Conservation (phyloP, 225 moss, liverwort and hornwort genomes). For the Physcomitrellopsis africana region DNA sequence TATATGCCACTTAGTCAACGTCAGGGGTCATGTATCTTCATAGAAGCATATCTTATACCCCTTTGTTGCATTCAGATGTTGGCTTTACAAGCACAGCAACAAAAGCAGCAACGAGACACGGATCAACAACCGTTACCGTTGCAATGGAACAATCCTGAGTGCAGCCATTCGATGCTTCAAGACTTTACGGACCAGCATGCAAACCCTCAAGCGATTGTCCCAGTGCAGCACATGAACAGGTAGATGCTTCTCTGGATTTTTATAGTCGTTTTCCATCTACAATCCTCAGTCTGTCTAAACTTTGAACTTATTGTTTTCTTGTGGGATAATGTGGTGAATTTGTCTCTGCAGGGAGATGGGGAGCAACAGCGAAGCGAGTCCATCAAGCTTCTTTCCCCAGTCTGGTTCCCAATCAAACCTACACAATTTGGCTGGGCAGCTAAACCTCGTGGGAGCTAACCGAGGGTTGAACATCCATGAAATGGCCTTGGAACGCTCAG, state of each 20-base stretch:
- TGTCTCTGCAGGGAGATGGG: slow-evolving; percentile 40
- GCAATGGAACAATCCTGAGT: slow-evolving; percentile 53
- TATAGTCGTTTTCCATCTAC: no score
- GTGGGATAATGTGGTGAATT: not conserved
- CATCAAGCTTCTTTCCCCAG: slow-evolving; percentile 42
- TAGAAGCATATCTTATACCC: not conserved
- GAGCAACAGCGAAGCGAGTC: slow-evolving; percentile 38
- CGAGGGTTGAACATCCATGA: slow-evolving; percentile 40
- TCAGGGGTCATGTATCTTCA: not conserved
- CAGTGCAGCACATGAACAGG: slow-evolving; percentile 39
- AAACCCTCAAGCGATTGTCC: slow-evolving; percentile 37
- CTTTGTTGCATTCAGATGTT: slow-evolving; percentile 41
- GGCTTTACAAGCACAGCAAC: slow-evolving; percentile 43
- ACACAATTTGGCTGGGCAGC: slow-evolving; percentile 39
- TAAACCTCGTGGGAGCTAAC: slow-evolving; percentile 36
- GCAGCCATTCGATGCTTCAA: slow-evolving; percentile 52
- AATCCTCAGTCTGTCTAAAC: not conserved
- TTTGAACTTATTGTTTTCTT: not conserved
- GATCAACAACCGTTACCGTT: slow-evolving; percentile 35
- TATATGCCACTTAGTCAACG: no score
- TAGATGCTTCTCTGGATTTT: not conserved
- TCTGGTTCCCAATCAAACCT: slow-evolving; percentile 45
- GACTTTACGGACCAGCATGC: slow-evolving; percentile 58
- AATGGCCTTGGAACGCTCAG: slow-evolving; percentile 41
- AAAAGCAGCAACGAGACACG: slow-evolving; percentile 41